Evolutionary conservation across 306 rosid genomes (phyloP).

Genomic region (Canavalia ensiformis): DNA sequence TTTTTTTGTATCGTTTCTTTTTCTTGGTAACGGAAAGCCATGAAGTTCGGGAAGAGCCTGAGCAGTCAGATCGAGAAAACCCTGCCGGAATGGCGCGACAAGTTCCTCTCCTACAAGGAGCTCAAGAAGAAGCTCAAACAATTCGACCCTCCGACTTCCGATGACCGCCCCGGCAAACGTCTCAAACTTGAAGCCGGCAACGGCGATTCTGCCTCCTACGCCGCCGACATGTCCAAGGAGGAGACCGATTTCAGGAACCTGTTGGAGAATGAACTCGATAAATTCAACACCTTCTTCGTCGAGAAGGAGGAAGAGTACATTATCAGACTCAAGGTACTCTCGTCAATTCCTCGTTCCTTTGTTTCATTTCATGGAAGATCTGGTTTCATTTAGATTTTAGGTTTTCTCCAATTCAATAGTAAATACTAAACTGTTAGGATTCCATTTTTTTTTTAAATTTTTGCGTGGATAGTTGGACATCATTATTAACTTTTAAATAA

Average conservation of each 20-base stretch:
- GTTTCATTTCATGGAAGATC: neutral
- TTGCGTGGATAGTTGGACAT: neutral
- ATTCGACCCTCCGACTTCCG: conserved; percentile 59
- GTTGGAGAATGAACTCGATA: conserved; percentile 89
- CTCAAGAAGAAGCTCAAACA: conserved; percentile 89
- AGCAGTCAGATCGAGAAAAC: conserved; percentile 93
- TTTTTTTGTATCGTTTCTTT: neutral
- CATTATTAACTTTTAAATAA: neutral
- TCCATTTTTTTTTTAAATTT: neutral
- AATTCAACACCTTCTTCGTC: conserved; percentile 89
- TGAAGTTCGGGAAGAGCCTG: conserved; percentile 96
- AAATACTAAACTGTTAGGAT: neutral
- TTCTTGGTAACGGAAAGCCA: conserved; percentile 38
- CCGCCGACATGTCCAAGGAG: conserved; percentile 62
- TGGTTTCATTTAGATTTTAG: neutral
- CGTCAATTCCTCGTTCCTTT: neutral
- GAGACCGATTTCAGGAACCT: conserved; percentile 73
- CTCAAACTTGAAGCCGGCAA: conserved; percentile 50
- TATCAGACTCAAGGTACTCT: conserved; percentile 82
- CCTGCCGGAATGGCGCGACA: conserved; percentile 93
- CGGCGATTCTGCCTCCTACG: neutral
- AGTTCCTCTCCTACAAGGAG: conserved; percentile 93
- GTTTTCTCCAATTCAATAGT: neutral
- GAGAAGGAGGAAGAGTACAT: conserved; percentile 98
- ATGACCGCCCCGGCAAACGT: conserved; percentile 67